These are phyloP conservation scores for Quercus gilva DNA, from an alignment of 306 rosid genomes.

Conservation along the genomic window DNA sequence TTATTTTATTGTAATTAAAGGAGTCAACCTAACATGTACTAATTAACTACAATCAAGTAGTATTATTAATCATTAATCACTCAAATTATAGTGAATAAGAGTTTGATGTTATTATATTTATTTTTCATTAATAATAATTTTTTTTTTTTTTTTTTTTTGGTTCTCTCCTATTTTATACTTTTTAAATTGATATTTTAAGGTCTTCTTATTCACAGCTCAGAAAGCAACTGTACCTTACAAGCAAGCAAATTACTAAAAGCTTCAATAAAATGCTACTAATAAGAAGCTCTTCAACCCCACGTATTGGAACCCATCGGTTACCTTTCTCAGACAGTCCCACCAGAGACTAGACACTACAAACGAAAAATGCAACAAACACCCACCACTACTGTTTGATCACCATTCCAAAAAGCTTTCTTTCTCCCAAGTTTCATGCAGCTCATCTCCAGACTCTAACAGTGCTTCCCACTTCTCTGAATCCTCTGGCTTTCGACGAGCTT, in stretches of 20 bases:
- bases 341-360: neutral
- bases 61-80: no score
- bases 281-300: conserved; percentile 14
- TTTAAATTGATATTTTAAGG: neutral
- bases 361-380: neutral
- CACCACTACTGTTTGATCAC: neutral
- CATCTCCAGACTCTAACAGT: neutral
- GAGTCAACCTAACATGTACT: no score
- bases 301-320: neutral
- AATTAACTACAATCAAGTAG: no score
- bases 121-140: no score
- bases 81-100: no score
- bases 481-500: neutral
- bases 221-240: neutral
- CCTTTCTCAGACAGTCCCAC: neutral
- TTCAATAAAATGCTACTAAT: neutral
- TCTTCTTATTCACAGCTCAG: neutral
- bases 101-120: no score
- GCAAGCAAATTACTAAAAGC: neutral
- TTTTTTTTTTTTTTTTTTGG: neutral
- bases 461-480: conserved; percentile 4
- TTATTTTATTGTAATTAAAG: no score
- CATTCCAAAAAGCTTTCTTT: neutral
- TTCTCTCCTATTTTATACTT: neutral
- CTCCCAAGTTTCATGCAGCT: conserved; percentile 3